Evolutionary conservation across 306 rosid genomes (phyloP).

Genomic region (Sechiopsis laciniata): DNA sequence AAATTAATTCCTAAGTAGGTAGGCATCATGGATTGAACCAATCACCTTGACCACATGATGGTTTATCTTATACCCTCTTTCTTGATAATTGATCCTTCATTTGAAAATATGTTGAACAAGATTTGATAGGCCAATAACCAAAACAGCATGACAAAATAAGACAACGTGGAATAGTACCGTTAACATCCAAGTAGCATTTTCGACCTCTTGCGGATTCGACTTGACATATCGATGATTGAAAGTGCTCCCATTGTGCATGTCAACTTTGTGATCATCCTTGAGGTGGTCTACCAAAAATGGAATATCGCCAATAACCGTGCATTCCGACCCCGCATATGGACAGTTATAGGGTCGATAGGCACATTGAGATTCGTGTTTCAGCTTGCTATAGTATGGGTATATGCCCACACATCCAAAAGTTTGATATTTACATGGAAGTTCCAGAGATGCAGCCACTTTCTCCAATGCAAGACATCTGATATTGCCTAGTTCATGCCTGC

Average conservation of each 20-base stretch:
- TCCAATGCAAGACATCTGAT: slow-evolving; percentile 92
- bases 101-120: no score
- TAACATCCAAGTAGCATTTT: slow-evolving; percentile 96
- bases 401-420: slow-evolving; percentile 72
- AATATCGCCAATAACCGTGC: slow-evolving; percentile 70
- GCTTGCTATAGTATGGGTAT: slow-evolving; percentile 89
- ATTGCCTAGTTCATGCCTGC: slow-evolving; percentile 89
- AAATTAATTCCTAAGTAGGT: no score
- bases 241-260: slow-evolving; percentile 92
- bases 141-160: not conserved
- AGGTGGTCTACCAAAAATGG: slow-evolving; percentile 72
- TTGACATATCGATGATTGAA: slow-evolving; percentile 94
- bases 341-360: slow-evolving; percentile 72
- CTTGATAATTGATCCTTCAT: not conserved
- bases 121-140: no score
- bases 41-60: no score
- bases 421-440: slow-evolving; percentile 88
- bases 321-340: slow-evolving; percentile 94
- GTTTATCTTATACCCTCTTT: not conserved
- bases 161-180: slow-evolving; percentile 35
- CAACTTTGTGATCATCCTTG: slow-evolving; percentile 89
- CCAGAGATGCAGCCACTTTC: slow-evolving; percentile 91
- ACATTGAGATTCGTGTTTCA: slow-evolving; percentile 85
- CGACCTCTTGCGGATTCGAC: slow-evolving; percentile 92
- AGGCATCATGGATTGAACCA: no score